These are phyloP conservation scores for Udeniomyces megalosporus DNA, from an alignment of 768 basidiomycete species.

Conservation along the genomic window DNA sequence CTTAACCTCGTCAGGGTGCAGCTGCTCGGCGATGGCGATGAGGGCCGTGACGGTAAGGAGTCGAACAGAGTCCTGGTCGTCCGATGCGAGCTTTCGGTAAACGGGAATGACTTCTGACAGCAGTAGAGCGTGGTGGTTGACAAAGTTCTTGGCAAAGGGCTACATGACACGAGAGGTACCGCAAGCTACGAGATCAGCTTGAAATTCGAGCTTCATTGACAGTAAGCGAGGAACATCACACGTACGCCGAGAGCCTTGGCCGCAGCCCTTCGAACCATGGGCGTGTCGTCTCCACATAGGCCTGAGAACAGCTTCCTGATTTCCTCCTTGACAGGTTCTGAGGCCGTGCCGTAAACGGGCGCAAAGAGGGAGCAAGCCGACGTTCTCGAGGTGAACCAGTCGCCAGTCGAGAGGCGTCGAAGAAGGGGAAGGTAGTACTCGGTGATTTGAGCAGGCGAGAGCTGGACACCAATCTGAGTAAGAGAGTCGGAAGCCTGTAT, in stretches of 20 bases:
- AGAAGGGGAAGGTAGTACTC: conserved; percentile 81
- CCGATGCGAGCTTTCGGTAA: conserved; percentile 80
- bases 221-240: conserved; percentile 17
- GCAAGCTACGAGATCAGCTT: no score
- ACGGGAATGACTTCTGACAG: conserved; percentile 75
- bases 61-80: conserved; percentile 96
- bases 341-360: conserved; percentile 52
- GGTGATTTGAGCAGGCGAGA: conserved; percentile 67
- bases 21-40: conserved; percentile 73
- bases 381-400: conserved; percentile 97
- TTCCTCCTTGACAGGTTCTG: conserved; percentile 57
- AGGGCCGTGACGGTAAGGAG: conserved; percentile 88
- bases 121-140: conserved; percentile 50
- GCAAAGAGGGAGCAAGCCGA: conserved; percentile 88
- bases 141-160: conserved; percentile 64
- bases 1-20: conserved; percentile 76
- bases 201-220: not conserved
- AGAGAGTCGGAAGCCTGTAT: conserved; percentile 84
- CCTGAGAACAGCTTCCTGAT: conserved; percentile 66
- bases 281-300: conserved; percentile 84
- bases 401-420: conserved; percentile 72
- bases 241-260: conserved; percentile 91
- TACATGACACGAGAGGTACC: conserved; percentile 25
- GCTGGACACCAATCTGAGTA: conserved; percentile 63
- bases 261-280: conserved; percentile 92